phyloP scores from a whole-genome alignment of 192 early-diverging fungal genomes.

The Coemansia sp. region DNA sequence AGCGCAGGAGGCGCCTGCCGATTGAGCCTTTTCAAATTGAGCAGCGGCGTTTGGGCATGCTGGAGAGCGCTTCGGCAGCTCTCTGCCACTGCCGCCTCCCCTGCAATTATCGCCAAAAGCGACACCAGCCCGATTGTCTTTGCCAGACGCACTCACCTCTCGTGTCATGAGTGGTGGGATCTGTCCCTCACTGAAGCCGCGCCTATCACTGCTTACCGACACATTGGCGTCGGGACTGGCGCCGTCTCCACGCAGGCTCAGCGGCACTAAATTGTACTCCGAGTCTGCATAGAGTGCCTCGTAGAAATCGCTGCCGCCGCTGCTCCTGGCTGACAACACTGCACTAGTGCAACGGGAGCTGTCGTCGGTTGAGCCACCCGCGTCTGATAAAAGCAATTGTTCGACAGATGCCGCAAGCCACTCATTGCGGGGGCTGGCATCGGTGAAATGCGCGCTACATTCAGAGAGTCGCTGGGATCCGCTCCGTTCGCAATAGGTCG shows the following conservation, averaged over 20 bases:
- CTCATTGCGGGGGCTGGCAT: slow-evolving; percentile 5
- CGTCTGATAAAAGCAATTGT: slow-evolving; percentile 1
- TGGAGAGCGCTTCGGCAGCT: neutral
- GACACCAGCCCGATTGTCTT: neutral
- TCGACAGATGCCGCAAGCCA: slow-evolving; percentile 4
- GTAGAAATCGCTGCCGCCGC: slow-evolving; percentile 2
- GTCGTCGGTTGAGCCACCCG: slow-evolving; percentile 1
- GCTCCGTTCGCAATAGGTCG: neutral
- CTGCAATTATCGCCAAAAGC: neutral
- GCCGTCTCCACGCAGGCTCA: neutral
- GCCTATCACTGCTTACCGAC: neutral
- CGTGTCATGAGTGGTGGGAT: neutral
- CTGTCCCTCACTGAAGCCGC: neutral
- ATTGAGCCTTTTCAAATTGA: neutral
- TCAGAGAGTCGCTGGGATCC: neutral
- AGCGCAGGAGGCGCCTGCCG: neutral
- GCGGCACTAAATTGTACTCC: slow-evolving; percentile 2
- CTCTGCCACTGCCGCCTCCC: neutral
- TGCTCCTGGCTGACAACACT: slow-evolving; percentile 4
- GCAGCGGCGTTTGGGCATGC: neutral
- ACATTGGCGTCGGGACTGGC: slow-evolving; percentile 2
- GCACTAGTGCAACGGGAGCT: neutral
- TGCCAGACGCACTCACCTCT: slow-evolving; percentile 1
- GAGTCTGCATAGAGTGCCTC: slow-evolving; percentile 1
- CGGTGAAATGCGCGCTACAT: slow-evolving; percentile 4